Evolutionary conservation across 805 yeast genomes (phyloP).

Genomic region (Jamesozyma piceae): DNA sequence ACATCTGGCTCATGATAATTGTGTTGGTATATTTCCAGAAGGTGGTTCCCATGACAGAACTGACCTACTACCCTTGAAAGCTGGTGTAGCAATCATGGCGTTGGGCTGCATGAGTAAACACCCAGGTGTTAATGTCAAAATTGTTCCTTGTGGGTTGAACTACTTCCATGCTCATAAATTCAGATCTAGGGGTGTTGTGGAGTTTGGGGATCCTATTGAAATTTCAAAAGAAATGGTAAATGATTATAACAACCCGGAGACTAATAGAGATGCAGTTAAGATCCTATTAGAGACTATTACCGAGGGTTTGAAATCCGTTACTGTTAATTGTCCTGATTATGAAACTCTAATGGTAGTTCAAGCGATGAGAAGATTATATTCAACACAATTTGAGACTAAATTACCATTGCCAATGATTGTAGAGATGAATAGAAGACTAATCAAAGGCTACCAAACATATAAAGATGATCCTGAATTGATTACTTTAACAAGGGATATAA

Average conservation of each 20-base stretch:
- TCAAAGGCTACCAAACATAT: slow-evolving; percentile 69
- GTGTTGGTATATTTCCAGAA: slow-evolving; percentile 91
- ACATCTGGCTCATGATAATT: slow-evolving; percentile 69
- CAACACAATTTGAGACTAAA: slow-evolving; percentile 47
- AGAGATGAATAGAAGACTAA: slow-evolving; percentile 82
- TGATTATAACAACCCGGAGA: slow-evolving; percentile 46
- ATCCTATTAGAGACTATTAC: slow-evolving; percentile 62
- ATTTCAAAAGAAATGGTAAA: slow-evolving; percentile 53
- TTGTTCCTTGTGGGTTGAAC: slow-evolving; percentile 96
- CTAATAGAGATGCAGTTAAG: slow-evolving; percentile 59
- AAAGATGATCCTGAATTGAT: slow-evolving; percentile 61
- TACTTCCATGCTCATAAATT: slow-evolving; percentile 94
- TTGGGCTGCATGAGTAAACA: slow-evolving; percentile 80
- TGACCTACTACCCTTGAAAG: slow-evolving; percentile 80
- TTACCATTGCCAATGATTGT: slow-evolving; percentile 76
- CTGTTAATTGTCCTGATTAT: slow-evolving; percentile 81
- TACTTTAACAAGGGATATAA: slow-evolving; percentile 50
- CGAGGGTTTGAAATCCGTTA: slow-evolving; percentile 69
- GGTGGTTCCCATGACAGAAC: slow-evolving; percentile 97
- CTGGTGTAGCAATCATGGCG: slow-evolving; percentile 98
- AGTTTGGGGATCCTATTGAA: slow-evolving; percentile 81
- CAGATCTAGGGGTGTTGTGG: slow-evolving; percentile 89
- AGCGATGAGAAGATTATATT: slow-evolving; percentile 80
- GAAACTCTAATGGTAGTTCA: slow-evolving; percentile 85
- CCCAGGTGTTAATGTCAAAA: slow-evolving; percentile 67